Percentiles rank a stretch among this genome's conserved stretches.
Conservation (phyloP, 2,329 filamentous ascomycete genomes). For the Scolecobasidium constrictum region DNA sequence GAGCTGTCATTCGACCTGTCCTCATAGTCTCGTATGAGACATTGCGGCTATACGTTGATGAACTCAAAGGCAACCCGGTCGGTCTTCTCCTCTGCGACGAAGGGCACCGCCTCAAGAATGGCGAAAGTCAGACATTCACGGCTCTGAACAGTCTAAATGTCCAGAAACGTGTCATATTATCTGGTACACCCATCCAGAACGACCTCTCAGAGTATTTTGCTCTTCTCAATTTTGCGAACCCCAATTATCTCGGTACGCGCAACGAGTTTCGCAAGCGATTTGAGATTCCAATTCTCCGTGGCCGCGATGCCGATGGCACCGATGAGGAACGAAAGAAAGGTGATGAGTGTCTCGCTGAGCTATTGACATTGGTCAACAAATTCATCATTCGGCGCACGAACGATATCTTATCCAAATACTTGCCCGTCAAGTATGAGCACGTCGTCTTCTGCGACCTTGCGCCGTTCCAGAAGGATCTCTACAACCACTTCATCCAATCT, state of each 20-base stretch:
- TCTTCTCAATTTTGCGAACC: conserved; percentile 92
- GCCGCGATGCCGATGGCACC: conserved; percentile 80
- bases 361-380: conserved; percentile 83
- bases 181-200: conserved; percentile 95
- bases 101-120: conserved; percentile 92
- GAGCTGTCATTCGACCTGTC: conserved; percentile 79
- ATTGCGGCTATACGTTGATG: conserved; percentile 77
- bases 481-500: conserved; percentile 95
- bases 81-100: conserved; percentile 92
- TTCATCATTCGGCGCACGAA: conserved; percentile 98
- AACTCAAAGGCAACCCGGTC: conserved; percentile 81
- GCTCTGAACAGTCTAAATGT: conserved; percentile 87
- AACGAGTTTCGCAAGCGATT: conserved; percentile 89
- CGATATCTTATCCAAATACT: conserved; percentile 93
- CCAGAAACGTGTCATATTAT: conserved; percentile 82
- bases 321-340: conserved; percentile 74
- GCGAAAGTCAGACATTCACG: conserved; percentile 88
- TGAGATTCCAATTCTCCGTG: conserved; percentile 83
- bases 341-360: conserved; percentile 69
- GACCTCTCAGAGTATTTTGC: conserved; percentile 98
- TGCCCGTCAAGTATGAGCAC: conserved; percentile 97
- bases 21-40: conserved; percentile 98
- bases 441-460: conserved; percentile 96
- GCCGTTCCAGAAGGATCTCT: conserved; percentile 83
- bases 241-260: conserved; percentile 77